phyloP scores from a whole-genome alignment of 768 basidiomycete species.

The Trametes cubensis region DNA sequence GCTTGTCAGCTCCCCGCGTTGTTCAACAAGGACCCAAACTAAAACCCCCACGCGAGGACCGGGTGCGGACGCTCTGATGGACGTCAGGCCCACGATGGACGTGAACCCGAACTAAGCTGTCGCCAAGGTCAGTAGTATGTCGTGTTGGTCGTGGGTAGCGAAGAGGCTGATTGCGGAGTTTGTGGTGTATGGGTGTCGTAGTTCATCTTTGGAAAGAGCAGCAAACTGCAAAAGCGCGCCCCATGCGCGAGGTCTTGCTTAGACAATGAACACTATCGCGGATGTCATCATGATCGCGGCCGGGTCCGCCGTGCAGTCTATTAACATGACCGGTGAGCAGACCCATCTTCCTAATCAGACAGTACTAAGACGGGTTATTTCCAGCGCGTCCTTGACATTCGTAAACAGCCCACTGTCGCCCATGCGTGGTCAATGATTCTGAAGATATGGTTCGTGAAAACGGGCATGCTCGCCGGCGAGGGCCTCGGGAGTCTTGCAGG shows the following conservation, averaged over 20 bases:
- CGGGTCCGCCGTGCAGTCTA: conserved; percentile 57
- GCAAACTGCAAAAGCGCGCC: conserved; percentile 51
- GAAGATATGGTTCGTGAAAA: conserved; percentile 1
- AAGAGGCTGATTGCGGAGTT: too few relatives aligned
- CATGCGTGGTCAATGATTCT: too few relatives aligned
- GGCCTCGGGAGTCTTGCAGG: conserved; percentile 64
- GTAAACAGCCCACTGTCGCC: too few relatives aligned
- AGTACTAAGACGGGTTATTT: conserved; percentile 77
- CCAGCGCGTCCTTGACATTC: too few relatives aligned
- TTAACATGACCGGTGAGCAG: conserved; percentile 61
- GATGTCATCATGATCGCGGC: conserved; percentile 58
- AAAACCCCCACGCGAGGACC: conserved; percentile 50
- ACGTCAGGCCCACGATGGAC: conserved; percentile 53
- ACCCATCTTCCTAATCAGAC: too few relatives aligned
- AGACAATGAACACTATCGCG: conserved; percentile 52
- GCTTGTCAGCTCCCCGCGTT: conserved; percentile 19
- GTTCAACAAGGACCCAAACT: conserved; percentile 25
- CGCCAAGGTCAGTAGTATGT: conserved; percentile 39
- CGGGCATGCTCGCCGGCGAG: conserved; percentile 45
- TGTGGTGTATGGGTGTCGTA: conserved; percentile 46
- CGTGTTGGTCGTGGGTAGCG: too few relatives aligned
- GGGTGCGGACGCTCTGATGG: conserved; percentile 61
- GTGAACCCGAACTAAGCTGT: conserved; percentile 65
- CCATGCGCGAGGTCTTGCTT: conserved; percentile 39
- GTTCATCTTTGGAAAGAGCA: conserved; percentile 65